These are phyloP conservation scores for Dendrothele bispora DNA, from an alignment of 768 basidiomycete species.

Conservation along the genomic window DNA sequence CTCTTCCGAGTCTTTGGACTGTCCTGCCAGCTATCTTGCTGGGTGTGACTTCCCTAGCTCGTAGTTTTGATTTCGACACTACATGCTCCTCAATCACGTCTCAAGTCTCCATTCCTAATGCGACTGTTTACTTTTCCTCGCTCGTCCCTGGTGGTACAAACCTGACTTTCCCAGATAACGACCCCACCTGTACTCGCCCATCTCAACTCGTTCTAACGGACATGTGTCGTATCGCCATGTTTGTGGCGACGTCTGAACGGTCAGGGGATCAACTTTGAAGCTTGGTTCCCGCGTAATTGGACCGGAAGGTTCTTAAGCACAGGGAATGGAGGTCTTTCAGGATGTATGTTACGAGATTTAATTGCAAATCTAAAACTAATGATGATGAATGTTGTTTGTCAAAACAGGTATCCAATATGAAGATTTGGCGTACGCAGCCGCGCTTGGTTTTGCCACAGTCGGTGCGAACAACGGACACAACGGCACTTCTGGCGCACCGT, in stretches of 20 bases:
- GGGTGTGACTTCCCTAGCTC: too few species aligned
- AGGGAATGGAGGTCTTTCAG: conserved; percentile 10
- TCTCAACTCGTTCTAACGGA: not conserved
- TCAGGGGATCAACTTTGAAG: conserved; percentile 11
- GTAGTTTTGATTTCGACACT: not conserved
- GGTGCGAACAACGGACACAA: conserved; percentile 18
- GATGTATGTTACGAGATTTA: conserved; percentile 4
- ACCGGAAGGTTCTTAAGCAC: conserved; percentile 10
- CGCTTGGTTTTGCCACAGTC: conserved; percentile 15
- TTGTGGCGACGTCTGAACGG: conserved; percentile 8
- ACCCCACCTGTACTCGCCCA: not conserved
- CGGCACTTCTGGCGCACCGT: conserved; percentile 11
- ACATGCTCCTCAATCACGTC: not conserved
- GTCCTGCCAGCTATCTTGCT: too few species aligned
- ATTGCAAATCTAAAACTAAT: not conserved
- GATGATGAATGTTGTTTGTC: not conserved
- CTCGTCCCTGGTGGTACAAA: not conserved
- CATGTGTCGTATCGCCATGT: conserved; percentile 11
- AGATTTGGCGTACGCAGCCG: conserved; percentile 10
- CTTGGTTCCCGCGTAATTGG: conserved; percentile 13
- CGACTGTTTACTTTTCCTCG: not conserved
- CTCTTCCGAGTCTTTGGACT: too few species aligned
- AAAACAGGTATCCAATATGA: conserved; percentile 17
- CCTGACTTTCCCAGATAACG: not conserved
- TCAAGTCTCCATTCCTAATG: not conserved